Evolutionary conservation across 2,329 filamentous ascomycete genomes (phyloP).

Genomic region (Grosmannia penicillata): DNA sequence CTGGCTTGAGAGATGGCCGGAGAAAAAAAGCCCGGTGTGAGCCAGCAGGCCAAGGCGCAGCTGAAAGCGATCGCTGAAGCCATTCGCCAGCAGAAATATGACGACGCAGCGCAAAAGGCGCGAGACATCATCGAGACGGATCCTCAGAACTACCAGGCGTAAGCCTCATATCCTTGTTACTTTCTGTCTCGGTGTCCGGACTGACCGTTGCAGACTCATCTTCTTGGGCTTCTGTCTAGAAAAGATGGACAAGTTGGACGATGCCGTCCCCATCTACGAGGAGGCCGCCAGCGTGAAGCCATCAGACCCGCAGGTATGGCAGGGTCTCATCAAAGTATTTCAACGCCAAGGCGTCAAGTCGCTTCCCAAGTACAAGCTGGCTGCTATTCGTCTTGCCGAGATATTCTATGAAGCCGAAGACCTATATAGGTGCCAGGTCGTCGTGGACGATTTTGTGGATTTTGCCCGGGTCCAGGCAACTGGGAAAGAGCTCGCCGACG

Average conservation of each 20-base stretch:
- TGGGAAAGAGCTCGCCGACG: conserved; percentile 57
- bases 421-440: conserved; percentile 46
- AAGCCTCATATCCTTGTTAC: conserved; percentile 17
- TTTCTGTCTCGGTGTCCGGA: not conserved
- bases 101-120: conserved; percentile 56
- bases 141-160: conserved; percentile 69
- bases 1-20: conserved; percentile 5
- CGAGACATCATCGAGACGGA: conserved; percentile 57
- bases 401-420: conserved; percentile 56
- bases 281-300: conserved; percentile 58
- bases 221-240: conserved; percentile 78
- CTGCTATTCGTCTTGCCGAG: conserved; percentile 57
- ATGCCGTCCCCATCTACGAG: conserved; percentile 64
- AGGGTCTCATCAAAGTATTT: conserved; percentile 75
- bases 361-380: conserved; percentile 59
- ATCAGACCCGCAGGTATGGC: conserved; percentile 73
- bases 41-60: conserved; percentile 51
- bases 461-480: conserved; percentile 62
- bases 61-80: conserved; percentile 71
- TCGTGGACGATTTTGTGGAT: conserved; percentile 66
- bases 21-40: conserved; percentile 9
- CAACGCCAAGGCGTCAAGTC: conserved; percentile 59
- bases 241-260: conserved; percentile 54
- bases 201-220: conserved; percentile 32
- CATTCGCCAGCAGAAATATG: conserved; percentile 65